Base-by-base conservation (phyloP, 768 basidiomycete species). In the Hysterangium stoloniferum region DNA sequence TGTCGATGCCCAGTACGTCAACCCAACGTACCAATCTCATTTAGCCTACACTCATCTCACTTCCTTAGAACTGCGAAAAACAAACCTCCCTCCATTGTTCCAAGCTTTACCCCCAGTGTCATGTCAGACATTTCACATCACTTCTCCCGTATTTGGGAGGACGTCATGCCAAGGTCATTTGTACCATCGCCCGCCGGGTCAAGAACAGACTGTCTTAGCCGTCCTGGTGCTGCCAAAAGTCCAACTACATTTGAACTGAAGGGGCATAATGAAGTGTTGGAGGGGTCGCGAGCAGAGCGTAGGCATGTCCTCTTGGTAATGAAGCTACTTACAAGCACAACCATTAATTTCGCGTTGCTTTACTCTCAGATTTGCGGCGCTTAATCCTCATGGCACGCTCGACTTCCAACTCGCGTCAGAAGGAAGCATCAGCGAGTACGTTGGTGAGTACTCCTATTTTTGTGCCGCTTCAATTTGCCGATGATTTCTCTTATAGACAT, bases 341-440 rank as follows among this genome's bases (percentile, higher is more conserved):
- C 28, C n/a, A n/a, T 46, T n/a, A 29, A 17, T 41, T 34, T 29
- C 37, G 45, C 15, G 41, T 27, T 35, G 35, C 35, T 12, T 31
- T 58, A 17, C 17, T 7, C 17, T 45, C 31, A 59, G 71, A n/a
- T 71, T 73, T 55, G 61, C 60, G 8, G 71, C 71, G 1, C 54
- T 73, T 35, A 73, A 73, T 47, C 70, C 69, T 3, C 71, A 71
- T 54, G 71, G 71, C 2, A 71, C 68, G 44, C 51, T 73, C 5
- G 70, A 71, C 52, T 71, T 68, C 48, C 64, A 61, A 53, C 58
- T 71, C n/a, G 66, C 70, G 5, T 59, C 63, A 6, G 63, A 66
- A 7, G 68, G 69, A 9, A 58, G 52, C 28, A 62, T 68, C 31
- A 68, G 66, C 58, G 68, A 70, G 55, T 71, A 71, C 48, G 60